Evolutionary conservation across 176 grass and related monocot genomes (phyloP), one percentile per base, ranked within the genome.

Genomic region (Coix lacrymajobi): DNA sequence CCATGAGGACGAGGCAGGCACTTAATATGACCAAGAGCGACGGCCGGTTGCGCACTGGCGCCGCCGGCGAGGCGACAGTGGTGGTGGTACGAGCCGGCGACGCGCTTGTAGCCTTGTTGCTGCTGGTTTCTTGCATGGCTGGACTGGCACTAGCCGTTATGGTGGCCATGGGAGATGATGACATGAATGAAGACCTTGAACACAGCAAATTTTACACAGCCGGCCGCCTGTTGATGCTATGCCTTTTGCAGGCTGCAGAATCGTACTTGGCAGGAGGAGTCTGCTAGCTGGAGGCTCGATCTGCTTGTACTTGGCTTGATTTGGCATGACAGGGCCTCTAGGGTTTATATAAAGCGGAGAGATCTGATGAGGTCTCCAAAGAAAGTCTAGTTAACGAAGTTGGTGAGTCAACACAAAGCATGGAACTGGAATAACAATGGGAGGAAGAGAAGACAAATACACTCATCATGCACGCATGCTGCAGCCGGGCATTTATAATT

Each of bases 1-100:
- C 94, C 56, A 93, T 29, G 25, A 93, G 77, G 51, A 97, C 78
- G 78, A 97, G 77, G 78, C 69, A 52, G 12, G 69, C 79, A 48
- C 92, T 90, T 26, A 91, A 62, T 19, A 87, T 13, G 22, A 90
- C 84, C 69, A 89, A 81, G 38, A 43, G 60, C 61, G 85, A 79
- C 11, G 79, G 76, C 26, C 84, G 45, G 66, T 52, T 41, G n/a
- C 66, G 85, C 43, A 37, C 10, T 39, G 78, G 68, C 17, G 72
- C 11, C 38, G 68, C 2, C 41, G 79, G 28, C 26, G 83, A 32
- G n/a, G 86, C 19, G 11, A 3, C 62, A 28, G 14, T 0, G n/a
- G 83, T 17, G 10, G 6, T 69, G 31, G 12, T 0, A 8, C 16
- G 24, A 0, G 65, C 8, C 4, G 60, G 52, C 33, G 66, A 68